phyloP scores from a whole-genome alignment of 371 early-diverging fungal species.

The Parasitella parasitica region DNA sequence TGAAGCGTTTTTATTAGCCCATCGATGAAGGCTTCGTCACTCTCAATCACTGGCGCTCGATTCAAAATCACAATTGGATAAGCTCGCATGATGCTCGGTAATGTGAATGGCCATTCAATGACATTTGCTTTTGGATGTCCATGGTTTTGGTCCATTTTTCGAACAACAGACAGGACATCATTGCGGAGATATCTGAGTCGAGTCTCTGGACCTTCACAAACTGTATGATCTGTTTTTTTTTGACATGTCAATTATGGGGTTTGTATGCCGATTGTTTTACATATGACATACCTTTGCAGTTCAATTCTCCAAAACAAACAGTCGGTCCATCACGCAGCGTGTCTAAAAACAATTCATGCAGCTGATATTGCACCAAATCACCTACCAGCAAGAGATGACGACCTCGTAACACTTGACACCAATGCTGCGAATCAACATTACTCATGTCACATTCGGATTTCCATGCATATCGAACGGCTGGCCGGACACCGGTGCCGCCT shows the following conservation, averaged over 20 bases:
- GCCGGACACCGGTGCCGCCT: slow-evolving; percentile 8
- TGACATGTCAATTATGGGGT: background rate
- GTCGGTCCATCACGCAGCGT: slow-evolving; percentile 45
- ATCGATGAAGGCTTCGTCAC: slow-evolving; percentile 45
- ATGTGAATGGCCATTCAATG: slow-evolving; percentile 53
- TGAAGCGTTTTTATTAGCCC: slow-evolving; percentile 44
- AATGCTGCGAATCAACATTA: slow-evolving; percentile 11
- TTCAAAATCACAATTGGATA: slow-evolving; percentile 52
- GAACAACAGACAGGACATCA: slow-evolving; percentile 48
- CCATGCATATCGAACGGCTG: slow-evolving; percentile 34
- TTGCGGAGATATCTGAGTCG: slow-evolving; percentile 52
- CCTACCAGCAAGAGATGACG: slow-evolving; percentile 51
- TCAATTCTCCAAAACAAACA: slow-evolving; percentile 57
- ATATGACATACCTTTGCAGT: slow-evolving; percentile 51
- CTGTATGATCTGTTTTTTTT: slow-evolving; percentile 36
- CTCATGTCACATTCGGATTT: slow-evolving; percentile 12
- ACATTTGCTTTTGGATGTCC: slow-evolving; percentile 38
- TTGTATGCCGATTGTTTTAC: background rate
- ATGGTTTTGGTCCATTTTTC: slow-evolving; percentile 22
- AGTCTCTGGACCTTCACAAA: slow-evolving; percentile 33
- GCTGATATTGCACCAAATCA: slow-evolving; percentile 57
- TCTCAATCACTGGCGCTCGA: slow-evolving; percentile 44
- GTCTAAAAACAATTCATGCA: slow-evolving; percentile 56
- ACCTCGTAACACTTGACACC: slow-evolving; percentile 39
- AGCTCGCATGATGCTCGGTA: slow-evolving; percentile 22